Evolutionary conservation across 116 monocot genomes (phyloP).

Genomic region (Thalassia testudinum): DNA sequence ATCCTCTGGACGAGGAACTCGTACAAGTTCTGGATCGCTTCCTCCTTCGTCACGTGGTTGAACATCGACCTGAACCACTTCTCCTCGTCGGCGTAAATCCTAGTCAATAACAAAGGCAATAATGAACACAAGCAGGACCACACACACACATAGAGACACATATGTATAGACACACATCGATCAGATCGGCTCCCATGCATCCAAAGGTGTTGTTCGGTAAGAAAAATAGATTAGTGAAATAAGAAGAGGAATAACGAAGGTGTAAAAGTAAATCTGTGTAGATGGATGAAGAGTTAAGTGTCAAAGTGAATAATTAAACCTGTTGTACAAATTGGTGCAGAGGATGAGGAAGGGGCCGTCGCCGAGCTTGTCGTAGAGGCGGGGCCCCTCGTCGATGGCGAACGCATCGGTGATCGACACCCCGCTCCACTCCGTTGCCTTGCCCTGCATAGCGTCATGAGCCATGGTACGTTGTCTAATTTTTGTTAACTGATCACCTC

Average conservation of each 20-base stretch:
- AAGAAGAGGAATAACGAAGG: neutral
- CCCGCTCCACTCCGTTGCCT: slow-evolving; percentile 93
- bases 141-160: no score
- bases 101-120: no score
- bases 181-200: no score
- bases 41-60: slow-evolving; percentile 69
- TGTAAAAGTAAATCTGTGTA: no score
- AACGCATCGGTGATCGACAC: slow-evolving; percentile 70
- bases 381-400: slow-evolving; percentile 81
- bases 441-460: no score
- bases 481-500: no score
- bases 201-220: neutral
- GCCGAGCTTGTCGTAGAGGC: slow-evolving; percentile 63
- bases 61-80: slow-evolving; percentile 91
- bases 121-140: no score
- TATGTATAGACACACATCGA: no score
- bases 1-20: slow-evolving; percentile 98
- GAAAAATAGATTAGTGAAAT: no score
- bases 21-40: slow-evolving; percentile 87
- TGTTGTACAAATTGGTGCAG: slow-evolving; percentile 91
- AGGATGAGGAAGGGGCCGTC: slow-evolving; percentile 83
- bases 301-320: slow-evolving; percentile 20
- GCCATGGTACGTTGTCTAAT: no score
- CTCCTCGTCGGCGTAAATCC: slow-evolving; percentile 87
- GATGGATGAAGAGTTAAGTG: no score